Evolutionary conservation across 495 filamentous ascomycete genomes (phyloP).

Genomic region (Chlorociboria aeruginascens): DNA sequence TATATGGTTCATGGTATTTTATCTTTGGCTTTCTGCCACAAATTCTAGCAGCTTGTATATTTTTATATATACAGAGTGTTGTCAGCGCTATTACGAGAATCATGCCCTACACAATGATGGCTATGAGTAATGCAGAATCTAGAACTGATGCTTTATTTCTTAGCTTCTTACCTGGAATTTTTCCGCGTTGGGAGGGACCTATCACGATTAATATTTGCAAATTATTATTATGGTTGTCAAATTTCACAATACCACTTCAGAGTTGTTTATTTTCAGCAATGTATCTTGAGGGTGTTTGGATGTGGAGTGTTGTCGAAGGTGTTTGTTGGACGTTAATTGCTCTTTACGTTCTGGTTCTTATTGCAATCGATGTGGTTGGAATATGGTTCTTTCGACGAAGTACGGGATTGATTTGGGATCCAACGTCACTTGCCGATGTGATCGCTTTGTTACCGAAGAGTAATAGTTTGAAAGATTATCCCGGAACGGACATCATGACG

Average conservation of each 20-base stretch:
- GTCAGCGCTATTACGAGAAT: conserved; percentile 65
- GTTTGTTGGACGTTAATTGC: conserved; percentile 69
- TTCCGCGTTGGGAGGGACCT: conserved; percentile 47
- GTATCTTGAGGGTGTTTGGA: conserved; percentile 45
- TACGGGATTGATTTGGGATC: conserved; percentile 79
- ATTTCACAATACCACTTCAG: conserved; percentile 54
- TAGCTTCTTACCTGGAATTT: conserved; percentile 35
- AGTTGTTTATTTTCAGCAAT: conserved; percentile 53
- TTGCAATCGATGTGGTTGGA: conserved; percentile 37
- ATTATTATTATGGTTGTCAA: conserved; percentile 47
- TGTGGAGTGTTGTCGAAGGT: conserved; percentile 64
- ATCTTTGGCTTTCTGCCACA: conserved; percentile 76
- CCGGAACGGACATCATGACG: conserved; percentile 41
- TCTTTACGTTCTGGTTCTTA: conserved; percentile 53
- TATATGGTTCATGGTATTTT: conserved; percentile 67
- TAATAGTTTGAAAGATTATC: conserved; percentile 62
- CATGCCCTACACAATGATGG: conserved; percentile 65
- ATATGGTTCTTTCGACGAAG: conserved; percentile 36
- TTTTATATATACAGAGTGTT: conserved; percentile 64
- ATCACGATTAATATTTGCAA: conserved; percentile 40
- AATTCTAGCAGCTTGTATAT: conserved; percentile 55
- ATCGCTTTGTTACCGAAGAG: conserved; percentile 64
- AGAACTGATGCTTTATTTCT: conserved; percentile 22
- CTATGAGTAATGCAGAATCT: conserved; percentile 37
- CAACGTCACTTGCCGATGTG: conserved; percentile 67